Percentiles rank a stretch among this genome's conserved stretches.
phyloP scores from a whole-genome alignment of 306 rosid species.

The Prunus salicina region DNA sequence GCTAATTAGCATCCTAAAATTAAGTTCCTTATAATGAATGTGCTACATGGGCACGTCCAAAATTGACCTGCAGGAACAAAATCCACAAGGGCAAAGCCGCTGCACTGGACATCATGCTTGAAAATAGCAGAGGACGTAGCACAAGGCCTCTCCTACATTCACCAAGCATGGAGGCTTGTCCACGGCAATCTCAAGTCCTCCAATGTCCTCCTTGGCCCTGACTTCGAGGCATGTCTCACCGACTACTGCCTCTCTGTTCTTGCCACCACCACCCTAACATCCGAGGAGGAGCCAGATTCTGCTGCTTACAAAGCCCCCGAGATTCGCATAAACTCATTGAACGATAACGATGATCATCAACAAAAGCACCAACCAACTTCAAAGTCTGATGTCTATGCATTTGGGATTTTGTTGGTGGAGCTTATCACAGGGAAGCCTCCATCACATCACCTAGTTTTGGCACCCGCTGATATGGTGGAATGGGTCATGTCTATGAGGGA shows the following conservation, averaged over 20 bases:
- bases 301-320: conserved; percentile 74
- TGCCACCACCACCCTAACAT: conserved; percentile 18
- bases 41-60: not conserved
- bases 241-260: conserved; percentile 77
- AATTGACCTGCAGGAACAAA: conserved; percentile 53
- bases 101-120: conserved; percentile 94
- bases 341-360: not conserved
- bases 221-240: conserved; percentile 79
- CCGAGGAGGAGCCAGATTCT: conserved; percentile 36
- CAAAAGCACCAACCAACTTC: conserved; percentile 41
- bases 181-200: conserved; percentile 89
- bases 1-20: not conserved
- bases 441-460: conserved; percentile 47
- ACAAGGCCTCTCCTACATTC: conserved; percentile 89
- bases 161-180: conserved; percentile 93
- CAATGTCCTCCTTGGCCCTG: conserved; percentile 80
- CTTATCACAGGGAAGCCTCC: conserved; percentile 76
- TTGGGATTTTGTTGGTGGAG: conserved; percentile 72
- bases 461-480: conserved; percentile 47
- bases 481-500: conserved; percentile 69
- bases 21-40: not conserved
- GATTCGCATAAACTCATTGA: conserved; percentile 26
- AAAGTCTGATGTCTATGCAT: conserved; percentile 70
- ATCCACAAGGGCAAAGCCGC: conserved; percentile 78
- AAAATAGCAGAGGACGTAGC: conserved; percentile 94